phyloP scores from a whole-genome alignment of 1,284 basidiomycete genomes.

The Cryptococcus floricola region DNA sequence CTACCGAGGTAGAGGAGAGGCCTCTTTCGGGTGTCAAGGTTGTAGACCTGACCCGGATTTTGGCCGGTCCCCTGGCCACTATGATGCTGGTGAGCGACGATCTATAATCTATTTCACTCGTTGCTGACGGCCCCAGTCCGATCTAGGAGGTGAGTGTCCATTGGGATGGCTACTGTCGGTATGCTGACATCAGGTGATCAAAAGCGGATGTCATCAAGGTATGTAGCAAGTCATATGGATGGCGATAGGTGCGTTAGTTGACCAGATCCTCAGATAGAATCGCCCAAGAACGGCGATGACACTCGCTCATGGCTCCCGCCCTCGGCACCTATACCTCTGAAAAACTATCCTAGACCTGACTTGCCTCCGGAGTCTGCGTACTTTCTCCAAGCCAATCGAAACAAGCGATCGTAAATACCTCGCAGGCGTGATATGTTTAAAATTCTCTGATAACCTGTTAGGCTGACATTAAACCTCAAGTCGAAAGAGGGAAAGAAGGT shows the following conservation, averaged over 20 bases:
- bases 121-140: conserved; percentile 9
- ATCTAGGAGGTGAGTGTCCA: conserved; percentile 15
- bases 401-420: conserved; percentile 64
- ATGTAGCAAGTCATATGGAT: conserved; percentile 15
- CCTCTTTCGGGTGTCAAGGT: conserved; percentile 75
- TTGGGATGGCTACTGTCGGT: not conserved
- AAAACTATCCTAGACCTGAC: conserved; percentile 54
- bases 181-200: not conserved
- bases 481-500: conserved; percentile 64
- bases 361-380: conserved; percentile 89
- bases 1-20: conserved; percentile 19
- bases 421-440: not conserved
- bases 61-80: conserved; percentile 84
- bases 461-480: conserved; percentile 82
- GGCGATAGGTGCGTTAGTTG: not conserved
- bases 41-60: conserved; percentile 81
- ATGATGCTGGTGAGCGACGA: conserved; percentile 71
- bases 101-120: not conserved
- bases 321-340: conserved; percentile 57
- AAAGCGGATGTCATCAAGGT: conserved; percentile 78
- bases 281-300: conserved; percentile 78
- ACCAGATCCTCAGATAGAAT: conserved; percentile 60
- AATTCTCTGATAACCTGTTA: conserved; percentile 10
- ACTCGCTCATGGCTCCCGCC: conserved; percentile 83
- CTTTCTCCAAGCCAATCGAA: conserved; percentile 83